Base-by-base conservation (phyloP, 176 grass and related monocot genomes). In the Bolboschoenus planiculmis region DNA sequence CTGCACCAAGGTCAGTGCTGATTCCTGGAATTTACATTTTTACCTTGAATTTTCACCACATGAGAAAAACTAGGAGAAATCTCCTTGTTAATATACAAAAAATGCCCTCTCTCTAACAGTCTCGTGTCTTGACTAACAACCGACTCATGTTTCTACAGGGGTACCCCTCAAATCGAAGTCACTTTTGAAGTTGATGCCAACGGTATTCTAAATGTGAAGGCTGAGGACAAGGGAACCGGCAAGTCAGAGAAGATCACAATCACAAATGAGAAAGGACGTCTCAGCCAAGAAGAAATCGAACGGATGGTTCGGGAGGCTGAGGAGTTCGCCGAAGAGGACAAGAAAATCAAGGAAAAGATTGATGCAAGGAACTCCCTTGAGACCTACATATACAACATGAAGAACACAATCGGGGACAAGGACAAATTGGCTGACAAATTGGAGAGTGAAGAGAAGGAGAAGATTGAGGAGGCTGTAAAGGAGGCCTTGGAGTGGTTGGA, bases 381-480 rank as follows among this genome's bases (percentile, higher is more conserved):
- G 80, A 90, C 88, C 18, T 90, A 90, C 24, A 67, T 90, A 10
- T 90, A 90, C 80, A 90, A 90, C 80, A 90, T 90, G 88, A 89
- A 89, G 80, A 90, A 86, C 71, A 82, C 71, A 16, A 62, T 90
- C 4, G 67, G 70, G 7, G 88, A 86, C 68, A 90, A 90, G 73
- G 88, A 90, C 79, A 90, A 90, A 36, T 61, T 90, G 0, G 84
- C 84, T 0, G 88, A 90, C 71, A 90, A 90, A 47, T 77, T 90
- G 31, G 88, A 90, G 80, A 64, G 72, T 4, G 88, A 90, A 40
- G 88, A 90, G 80, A 90, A 90, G 62, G 88, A 90, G 79, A 90
- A 90, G 80, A 79, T 90, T 4, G 88, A 90, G 57, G 84, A 64
- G 15, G 88, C 84, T 1, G 11, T 86, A 7, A 90, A 90, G 72